These are phyloP conservation scores for Capsella bursapastoris DNA, from an alignment of 345 rosid species.

Conservation along the genomic window DNA sequence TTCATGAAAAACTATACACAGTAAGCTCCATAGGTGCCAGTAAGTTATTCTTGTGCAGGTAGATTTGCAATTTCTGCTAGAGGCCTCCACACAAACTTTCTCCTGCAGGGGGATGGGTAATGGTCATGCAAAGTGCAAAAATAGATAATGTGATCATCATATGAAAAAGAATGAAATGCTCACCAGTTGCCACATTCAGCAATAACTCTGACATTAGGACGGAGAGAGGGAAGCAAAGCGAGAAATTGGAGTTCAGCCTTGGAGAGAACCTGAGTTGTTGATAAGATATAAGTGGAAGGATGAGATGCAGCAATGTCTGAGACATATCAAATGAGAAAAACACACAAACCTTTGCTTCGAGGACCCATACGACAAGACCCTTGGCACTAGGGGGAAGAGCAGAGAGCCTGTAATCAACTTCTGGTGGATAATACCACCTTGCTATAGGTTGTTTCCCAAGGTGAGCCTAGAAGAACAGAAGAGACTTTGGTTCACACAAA, in stretches of 20 bases:
- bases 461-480: slow-evolving; percentile 58
- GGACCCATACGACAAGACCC: slow-evolving; percentile 86
- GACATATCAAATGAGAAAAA: slow-evolving; percentile 4
- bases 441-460: slow-evolving; percentile 96
- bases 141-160: not conserved
- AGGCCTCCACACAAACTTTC: slow-evolving; percentile 89
- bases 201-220: slow-evolving; percentile 84
- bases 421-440: slow-evolving; percentile 96
- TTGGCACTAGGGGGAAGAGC: slow-evolving; percentile 77
- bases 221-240: slow-evolving; percentile 81
- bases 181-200: slow-evolving; percentile 96
- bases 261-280: slow-evolving; percentile 67
- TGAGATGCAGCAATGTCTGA: slow-evolving; percentile 4
- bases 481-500: not conserved
- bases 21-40: slow-evolving; percentile 5
- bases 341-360: slow-evolving; percentile 80
- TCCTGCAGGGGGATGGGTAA: slow-evolving; percentile 50
- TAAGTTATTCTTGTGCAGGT: slow-evolving; percentile 34
- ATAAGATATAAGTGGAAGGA: not conserved
- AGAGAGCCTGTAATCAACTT: slow-evolving; percentile 79
- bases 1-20: slow-evolving; percentile 25
- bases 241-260: slow-evolving; percentile 88
- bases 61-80: slow-evolving; percentile 78
- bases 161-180: not conserved
- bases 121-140: slow-evolving; percentile 11